Conservation (phyloP, 352 stramenopile species). For the Globisporangium heterothallicum region DNA sequence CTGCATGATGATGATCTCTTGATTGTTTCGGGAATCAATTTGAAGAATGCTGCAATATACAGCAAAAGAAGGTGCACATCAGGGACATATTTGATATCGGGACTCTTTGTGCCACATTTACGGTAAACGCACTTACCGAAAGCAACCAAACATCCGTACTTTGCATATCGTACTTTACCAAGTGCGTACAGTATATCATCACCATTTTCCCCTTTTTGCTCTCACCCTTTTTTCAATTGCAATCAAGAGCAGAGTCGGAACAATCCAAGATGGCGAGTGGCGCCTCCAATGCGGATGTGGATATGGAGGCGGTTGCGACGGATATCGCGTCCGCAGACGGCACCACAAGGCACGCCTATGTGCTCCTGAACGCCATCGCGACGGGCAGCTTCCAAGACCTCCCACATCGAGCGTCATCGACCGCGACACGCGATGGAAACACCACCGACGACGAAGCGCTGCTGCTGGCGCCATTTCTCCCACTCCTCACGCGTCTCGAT, state of each 20-base stretch:
- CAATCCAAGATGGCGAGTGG: background rate
- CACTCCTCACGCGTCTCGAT: conserved; percentile 45
- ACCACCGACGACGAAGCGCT: background rate
- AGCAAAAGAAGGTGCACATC: no score
- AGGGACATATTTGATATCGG: no score
- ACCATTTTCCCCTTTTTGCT: background rate
- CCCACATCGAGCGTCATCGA: conserved; percentile 5
- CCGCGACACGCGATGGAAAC: background rate
- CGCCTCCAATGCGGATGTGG: background rate
- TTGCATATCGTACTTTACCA: background rate
- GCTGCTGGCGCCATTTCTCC: conserved; percentile 36
- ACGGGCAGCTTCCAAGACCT: conserved; percentile 20
- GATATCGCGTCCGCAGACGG: background rate
- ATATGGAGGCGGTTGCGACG: background rate
- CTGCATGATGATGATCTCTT: no score
- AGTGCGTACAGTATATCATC: background rate
- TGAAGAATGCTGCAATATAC: no score
- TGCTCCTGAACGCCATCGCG: conserved; percentile 20
- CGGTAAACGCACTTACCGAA: no score
- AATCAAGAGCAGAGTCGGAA: background rate
- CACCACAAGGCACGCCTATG: background rate
- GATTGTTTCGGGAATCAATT: no score
- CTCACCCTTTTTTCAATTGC: background rate
- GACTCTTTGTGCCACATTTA: no score
- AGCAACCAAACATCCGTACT: no score